These are phyloP conservation scores for Magnolia sinica DNA, from an alignment of 164 flowering plant species.

Conservation along the genomic window DNA sequence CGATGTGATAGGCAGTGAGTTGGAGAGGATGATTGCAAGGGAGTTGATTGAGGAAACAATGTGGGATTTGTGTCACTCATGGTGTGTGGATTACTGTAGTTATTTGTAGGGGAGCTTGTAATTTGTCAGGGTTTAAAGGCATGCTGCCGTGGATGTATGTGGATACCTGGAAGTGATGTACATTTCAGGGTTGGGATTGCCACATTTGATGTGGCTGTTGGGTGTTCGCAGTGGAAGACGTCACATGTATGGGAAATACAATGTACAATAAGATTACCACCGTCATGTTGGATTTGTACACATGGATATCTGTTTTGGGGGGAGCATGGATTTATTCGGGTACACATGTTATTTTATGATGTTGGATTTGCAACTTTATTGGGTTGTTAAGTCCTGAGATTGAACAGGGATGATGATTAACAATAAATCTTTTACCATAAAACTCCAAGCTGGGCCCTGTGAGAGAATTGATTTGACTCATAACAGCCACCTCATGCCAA, in stretches of 20 bases:
- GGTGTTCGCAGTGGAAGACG: neutral
- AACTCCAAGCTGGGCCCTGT: too few relatives aligned
- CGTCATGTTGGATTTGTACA: neutral
- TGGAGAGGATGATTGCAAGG: constrained; percentile 49
- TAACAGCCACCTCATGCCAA: too few relatives aligned
- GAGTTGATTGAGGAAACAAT: constrained; percentile 63
- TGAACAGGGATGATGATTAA: neutral
- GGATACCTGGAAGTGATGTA: neutral
- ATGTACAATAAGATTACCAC: neutral
- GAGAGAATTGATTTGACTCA: too few relatives aligned
- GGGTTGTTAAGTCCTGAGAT: neutral
- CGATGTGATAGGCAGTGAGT: constrained; percentile 42
- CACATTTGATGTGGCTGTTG: neutral
- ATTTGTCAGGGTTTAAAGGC: neutral
- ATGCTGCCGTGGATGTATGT: neutral
- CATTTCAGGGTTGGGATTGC: neutral
- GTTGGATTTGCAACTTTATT: neutral
- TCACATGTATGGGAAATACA: neutral
- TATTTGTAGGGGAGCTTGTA: neutral
- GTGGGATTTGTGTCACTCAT: constrained; percentile 35
- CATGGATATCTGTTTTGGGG: neutral
- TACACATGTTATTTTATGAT: neutral
- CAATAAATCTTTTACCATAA: too few relatives aligned
- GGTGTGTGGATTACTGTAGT: neutral
- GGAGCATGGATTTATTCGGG: neutral